Base-by-base conservation (phyloP, 768 basidiomycete genomes). In the Leccinum disarticulatum region DNA sequence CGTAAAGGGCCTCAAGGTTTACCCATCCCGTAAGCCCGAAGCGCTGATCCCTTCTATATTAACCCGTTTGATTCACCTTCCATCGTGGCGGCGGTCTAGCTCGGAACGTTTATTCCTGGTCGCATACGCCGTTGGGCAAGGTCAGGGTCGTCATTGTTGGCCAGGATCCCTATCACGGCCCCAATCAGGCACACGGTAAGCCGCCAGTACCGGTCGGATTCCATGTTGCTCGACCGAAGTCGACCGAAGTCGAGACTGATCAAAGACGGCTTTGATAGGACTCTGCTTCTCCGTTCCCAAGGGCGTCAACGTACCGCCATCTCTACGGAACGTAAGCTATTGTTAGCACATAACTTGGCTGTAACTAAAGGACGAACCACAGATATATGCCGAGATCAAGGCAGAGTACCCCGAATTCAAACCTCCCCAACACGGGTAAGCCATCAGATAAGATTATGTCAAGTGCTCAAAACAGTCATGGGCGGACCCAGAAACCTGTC, bases 361-460 rank as follows among this genome's bases (percentile, higher is more conserved):
- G 52, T 58, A 61, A 57, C 61, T 64, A 61, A 64, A 62, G 58
- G 33, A 38, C 43, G 31, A 31, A 61, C 60, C 55, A 59, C 66
- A 91, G 90, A 96, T 97, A 71, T 97, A 93, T 76, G 80, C 83
- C 57, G 91, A 98, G 77, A 84, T 98, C 69, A 87, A 85, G 68
- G 76, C 84, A 50, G 92, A 94, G 71, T 90, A 91, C 70, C 87
- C 91, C 8, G 83, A 79, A 46, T 98, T 96, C 73, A 79, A 80
- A 31, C 77, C 84, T 14, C 95, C 95, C 4, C 82, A 83, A 61
- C 91, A 95, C 73, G 95, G 93, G 93, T 93, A 66, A 74, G 88
- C 43, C 57, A 63, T 65, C 55, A 54, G 63, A 68, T 58, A 61
- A 63, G 61, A 38, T 64, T 52, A 31, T 52, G 17, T 43, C 27